phyloP scores from a whole-genome alignment of 208 protist genomes.

The Kentomonas sorsogonicus region DNA sequence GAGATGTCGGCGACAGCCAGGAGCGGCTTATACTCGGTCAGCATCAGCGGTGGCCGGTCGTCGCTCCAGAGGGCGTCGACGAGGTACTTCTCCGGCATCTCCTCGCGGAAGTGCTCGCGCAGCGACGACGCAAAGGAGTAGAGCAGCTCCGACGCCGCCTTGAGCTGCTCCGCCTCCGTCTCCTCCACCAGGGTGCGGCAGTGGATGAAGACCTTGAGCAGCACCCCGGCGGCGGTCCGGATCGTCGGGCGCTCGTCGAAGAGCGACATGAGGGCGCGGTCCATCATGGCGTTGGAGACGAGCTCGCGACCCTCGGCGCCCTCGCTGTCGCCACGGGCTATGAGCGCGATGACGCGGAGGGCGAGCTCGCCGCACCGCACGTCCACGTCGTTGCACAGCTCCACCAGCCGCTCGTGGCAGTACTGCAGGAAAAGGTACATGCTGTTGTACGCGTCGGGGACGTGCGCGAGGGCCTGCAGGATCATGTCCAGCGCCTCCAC shows the following conservation, averaged over 20 bases:
- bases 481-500: conserved; percentile 74
- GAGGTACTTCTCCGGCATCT: conserved; percentile 81
- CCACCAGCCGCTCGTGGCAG: conserved; percentile 72
- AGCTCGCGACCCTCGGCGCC: conserved; percentile 53
- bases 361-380: conserved; percentile 76
- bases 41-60: conserved; percentile 50
- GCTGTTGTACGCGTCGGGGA: conserved; percentile 50
- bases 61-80: conserved; percentile 80
- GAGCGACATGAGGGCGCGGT: conserved; percentile 67
- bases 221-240: conserved; percentile 66
- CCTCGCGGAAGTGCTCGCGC: conserved; percentile 61
- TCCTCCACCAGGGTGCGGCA: conserved; percentile 54
- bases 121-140: conserved; percentile 71
- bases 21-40: conserved; percentile 51
- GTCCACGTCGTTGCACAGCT: conserved; percentile 82
- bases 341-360: conserved; percentile 72
- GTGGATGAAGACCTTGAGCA: conserved; percentile 84
- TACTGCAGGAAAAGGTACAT: conserved; percentile 86
- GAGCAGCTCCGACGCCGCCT: conserved; percentile 59
- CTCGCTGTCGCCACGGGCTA: conserved; percentile 60
- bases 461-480: conserved; percentile 45
- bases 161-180: conserved; percentile 37
- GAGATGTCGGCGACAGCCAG: conserved; percentile 35
- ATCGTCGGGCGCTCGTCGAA: conserved; percentile 88
- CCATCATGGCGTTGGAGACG: conserved; percentile 74